A percentile compares a stretch with the other conserved stretches of the same genome.
phyloP scores from a whole-genome alignment of 78 protist species.

The Dictyostelium capitatum region DNA sequence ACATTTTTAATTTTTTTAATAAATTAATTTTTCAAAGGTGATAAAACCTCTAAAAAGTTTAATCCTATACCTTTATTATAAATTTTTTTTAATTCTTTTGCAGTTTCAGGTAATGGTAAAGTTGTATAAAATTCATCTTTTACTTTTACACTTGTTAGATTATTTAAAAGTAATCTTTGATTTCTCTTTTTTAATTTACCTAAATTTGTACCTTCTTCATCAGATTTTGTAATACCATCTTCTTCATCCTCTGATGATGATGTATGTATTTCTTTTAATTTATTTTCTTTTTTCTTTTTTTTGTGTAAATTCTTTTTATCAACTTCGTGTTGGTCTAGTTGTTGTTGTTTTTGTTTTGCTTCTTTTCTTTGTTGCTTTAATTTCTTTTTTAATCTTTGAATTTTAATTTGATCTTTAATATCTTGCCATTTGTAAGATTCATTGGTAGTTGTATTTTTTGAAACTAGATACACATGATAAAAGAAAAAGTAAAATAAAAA shows the following conservation, averaged over 20 bases:
- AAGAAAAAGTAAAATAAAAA: slow-evolving; percentile 55
- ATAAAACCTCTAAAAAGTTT: slow-evolving; percentile 37
- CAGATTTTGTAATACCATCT: background rate
- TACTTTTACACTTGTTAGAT: background rate
- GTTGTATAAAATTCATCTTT: background rate
- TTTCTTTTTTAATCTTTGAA: slow-evolving; percentile 32
- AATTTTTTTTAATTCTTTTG: slow-evolving; percentile 53
- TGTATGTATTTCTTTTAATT: background rate
- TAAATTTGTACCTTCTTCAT: background rate
- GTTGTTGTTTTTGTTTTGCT: background rate
- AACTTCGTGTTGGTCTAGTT: background rate
- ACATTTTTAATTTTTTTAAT: no score
- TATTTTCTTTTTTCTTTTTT: background rate
- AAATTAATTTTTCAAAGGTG: background rate
- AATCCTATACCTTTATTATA: background rate
- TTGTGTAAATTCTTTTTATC: background rate
- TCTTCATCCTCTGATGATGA: background rate
- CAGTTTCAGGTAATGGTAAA: slow-evolving; percentile 52
- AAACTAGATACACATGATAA: slow-evolving; percentile 66
- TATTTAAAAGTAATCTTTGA: background rate
- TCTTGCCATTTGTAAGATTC: slow-evolving; percentile 75
- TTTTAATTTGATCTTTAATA: slow-evolving; percentile 57
- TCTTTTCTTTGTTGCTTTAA: background rate
- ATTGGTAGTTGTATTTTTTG: slow-evolving; percentile 54
- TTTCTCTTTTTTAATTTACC: slow-evolving; percentile 11